Evolutionary conservation across 306 rosid species (phyloP), one percentile per base, ranked within the genome.

Genomic region (Rubus idaeus): DNA sequence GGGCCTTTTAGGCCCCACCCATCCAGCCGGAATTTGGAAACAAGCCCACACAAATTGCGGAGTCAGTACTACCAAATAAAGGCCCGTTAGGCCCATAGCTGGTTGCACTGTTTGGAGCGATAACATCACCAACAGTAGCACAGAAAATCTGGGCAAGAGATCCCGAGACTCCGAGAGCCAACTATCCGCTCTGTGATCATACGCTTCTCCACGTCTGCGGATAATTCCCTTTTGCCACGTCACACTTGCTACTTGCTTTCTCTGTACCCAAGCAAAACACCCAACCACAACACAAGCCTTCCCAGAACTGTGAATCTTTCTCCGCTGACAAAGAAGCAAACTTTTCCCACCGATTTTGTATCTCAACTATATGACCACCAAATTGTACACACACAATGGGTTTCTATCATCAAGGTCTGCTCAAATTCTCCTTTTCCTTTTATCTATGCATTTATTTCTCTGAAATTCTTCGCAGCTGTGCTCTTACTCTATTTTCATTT

Each of bases 321-420:
- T 37, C 16, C 69, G 46, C 21, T 8, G 30, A 11, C 55, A 55
- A n/a, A 49, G 56, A 65, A 79, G 53, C 77, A 37, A 26, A 10
- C 20, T 74, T 84, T 73, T 71, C 68, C 39, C 75, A 2, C 39
- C 52, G 42, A 44, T 69, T 80, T 78, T 55, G 49, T 18, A 71
- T 73, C 69, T 1, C 57, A 11, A 65, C 76, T 53, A 6, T 51
- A 95, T 92, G 99, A 90, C 97, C 14, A 75, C 91, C 44, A 90
- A 83, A 82, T 77, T 89, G 47, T 87, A 77, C 77, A 2, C 69
- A 6, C 81, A 75, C 63, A 82, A 70, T 81, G 84, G 83, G 64
- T 83, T 83, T 70, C 82, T 88, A 4, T 47, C 91, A 11, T 78
- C 92, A 21, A 95, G 99, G 99, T 64, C 47, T 95, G 65, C 71